phyloP scores from a whole-genome alignment of 73 alveolate genomes.

The Paramecium octaurelia region DNA sequence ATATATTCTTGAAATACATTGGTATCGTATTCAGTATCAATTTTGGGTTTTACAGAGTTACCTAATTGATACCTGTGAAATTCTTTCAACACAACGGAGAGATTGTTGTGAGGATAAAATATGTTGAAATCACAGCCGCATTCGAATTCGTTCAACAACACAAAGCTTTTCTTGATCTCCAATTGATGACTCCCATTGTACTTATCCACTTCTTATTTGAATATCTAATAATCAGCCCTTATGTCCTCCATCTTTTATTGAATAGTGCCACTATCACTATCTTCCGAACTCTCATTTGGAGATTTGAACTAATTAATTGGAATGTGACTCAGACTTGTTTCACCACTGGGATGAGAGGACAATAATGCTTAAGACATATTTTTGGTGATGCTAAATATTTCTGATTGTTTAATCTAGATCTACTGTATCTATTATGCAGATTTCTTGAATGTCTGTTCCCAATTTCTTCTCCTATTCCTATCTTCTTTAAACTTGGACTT shows the following conservation, averaged over 20 bases:
- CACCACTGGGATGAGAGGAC: not conserved
- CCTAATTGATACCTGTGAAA: not conserved
- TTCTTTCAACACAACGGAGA: not conserved
- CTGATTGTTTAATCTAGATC: not conserved
- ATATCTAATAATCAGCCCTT: not conserved
- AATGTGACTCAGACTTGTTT: not conserved
- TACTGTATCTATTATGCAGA: not conserved
- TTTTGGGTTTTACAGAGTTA: not conserved
- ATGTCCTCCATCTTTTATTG: not conserved
- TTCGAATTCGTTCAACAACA: not conserved
- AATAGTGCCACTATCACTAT: not conserved
- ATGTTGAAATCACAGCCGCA: not conserved
- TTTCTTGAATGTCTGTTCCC: not conserved
- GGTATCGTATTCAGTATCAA: conserved; percentile 18
- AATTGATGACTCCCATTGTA: not conserved
- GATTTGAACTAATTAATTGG: not conserved
- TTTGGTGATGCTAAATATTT: not conserved
- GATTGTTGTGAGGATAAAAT: not conserved
- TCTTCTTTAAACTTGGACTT: conserved; percentile 30
- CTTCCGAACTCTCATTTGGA: not conserved
- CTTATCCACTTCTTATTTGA: not conserved
- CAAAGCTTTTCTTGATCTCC: not conserved
- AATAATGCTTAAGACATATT: not conserved
- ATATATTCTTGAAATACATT: not conserved
- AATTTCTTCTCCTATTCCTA: not conserved